phyloP scores from a whole-genome alignment of 176 grass and related monocot species.

The Elaeis guineensis region DNA sequence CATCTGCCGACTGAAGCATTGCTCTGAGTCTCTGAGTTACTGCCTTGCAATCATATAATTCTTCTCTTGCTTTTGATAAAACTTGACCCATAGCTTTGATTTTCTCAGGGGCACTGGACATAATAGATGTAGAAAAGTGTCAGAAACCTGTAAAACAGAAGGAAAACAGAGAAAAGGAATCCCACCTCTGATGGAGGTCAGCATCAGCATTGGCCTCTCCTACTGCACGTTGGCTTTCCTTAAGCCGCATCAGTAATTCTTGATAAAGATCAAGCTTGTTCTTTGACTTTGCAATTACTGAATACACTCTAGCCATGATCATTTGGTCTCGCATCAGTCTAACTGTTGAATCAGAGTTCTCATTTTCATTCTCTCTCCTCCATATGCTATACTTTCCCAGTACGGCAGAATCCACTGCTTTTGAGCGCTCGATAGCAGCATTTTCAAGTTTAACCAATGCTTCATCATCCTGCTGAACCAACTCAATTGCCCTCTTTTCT shows the following conservation, averaged over 20 bases:
- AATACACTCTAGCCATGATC: slow-evolving; percentile 95
- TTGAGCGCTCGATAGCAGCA: slow-evolving; percentile 87
- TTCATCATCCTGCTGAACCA: slow-evolving; percentile 75
- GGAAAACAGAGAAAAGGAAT: slow-evolving; percentile 6
- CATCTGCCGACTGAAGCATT: slow-evolving; percentile 96
- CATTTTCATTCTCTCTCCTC: slow-evolving; percentile 89
- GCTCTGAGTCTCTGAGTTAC: slow-evolving; percentile 74
- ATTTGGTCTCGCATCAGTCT: slow-evolving; percentile 96
- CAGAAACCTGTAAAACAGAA: not conserved
- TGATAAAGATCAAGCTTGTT: slow-evolving; percentile 59
- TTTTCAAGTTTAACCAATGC: slow-evolving; percentile 78
- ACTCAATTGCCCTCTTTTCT: slow-evolving; percentile 72
- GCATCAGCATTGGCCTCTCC: slow-evolving; percentile 82
- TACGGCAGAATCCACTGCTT: slow-evolving; percentile 82
- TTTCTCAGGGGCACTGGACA: slow-evolving; percentile 61
- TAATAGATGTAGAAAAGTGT: slow-evolving; percentile 14
- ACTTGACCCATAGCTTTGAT: slow-evolving; percentile 88
- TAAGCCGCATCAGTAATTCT: slow-evolving; percentile 64
- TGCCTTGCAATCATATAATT: slow-evolving; percentile 72
- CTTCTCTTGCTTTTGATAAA: slow-evolving; percentile 79
- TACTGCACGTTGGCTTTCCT: slow-evolving; percentile 83
- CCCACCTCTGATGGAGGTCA: slow-evolving; percentile 78
- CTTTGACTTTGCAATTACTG: slow-evolving; percentile 57
- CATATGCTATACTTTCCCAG: slow-evolving; percentile 98
- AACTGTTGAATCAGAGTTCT: slow-evolving; percentile 92